Evolutionary conservation across 2,329 filamentous ascomycete genomes (phyloP).

Genomic region (Scorias spongiosa): DNA sequence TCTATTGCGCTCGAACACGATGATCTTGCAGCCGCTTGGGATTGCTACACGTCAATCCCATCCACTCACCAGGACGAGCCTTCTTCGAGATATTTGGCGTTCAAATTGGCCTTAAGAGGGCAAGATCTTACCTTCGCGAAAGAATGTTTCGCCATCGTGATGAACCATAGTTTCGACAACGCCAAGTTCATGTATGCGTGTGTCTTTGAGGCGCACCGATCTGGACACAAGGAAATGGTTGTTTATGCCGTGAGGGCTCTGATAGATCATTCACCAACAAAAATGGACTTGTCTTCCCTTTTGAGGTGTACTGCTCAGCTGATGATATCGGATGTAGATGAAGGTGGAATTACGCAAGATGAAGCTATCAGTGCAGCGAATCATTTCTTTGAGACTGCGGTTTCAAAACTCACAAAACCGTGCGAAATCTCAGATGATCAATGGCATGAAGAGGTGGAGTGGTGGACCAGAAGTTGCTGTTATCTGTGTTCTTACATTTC

Average conservation of each 20-base stretch:
- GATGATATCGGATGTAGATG: conserved; percentile 28
- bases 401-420: conserved; percentile 28
- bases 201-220: conserved; percentile 57
- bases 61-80: conserved; percentile 10
- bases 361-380: conserved; percentile 36
- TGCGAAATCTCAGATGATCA: conserved; percentile 23
- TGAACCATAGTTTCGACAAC: conserved; percentile 36
- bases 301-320: conserved; percentile 41
- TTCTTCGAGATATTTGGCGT: conserved; percentile 13
- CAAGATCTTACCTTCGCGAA: conserved; percentile 32
- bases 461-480: conserved; percentile 73
- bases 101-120: conserved; percentile 13
- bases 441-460: conserved; percentile 52
- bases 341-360: conserved; percentile 13
- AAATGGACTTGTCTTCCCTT: conserved; percentile 46
- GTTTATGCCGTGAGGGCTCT: conserved; percentile 45
- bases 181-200: conserved; percentile 63
- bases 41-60: conserved; percentile 45
- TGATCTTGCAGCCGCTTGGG: conserved; percentile 38
- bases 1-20: conserved; percentile 49
- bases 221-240: conserved; percentile 45
- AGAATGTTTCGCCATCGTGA: conserved; percentile 48
- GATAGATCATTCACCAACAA: conserved; percentile 37
- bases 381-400: conserved; percentile 36
- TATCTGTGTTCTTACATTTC: conserved; percentile 55